Conservation (phyloP, 345 rosid genomes). For the Iberis pinnata region DNA sequence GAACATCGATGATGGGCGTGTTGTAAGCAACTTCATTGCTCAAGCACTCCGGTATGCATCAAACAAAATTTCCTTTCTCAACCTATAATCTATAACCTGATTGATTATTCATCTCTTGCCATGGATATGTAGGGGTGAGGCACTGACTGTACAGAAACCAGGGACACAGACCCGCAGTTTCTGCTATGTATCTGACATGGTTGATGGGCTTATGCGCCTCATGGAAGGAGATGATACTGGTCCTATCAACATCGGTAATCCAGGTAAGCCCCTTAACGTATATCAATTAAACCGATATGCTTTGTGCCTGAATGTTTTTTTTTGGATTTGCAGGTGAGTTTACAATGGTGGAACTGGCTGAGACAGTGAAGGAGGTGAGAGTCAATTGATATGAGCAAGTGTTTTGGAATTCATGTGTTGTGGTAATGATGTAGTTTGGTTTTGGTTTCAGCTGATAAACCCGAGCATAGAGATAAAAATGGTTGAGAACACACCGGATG, state of each 20-base stretch:
- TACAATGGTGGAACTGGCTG: slow-evolving; percentile 84
- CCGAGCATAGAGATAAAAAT: slow-evolving; percentile 68
- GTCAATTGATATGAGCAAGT: background rate
- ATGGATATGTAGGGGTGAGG: slow-evolving; percentile 51
- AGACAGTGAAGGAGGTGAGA: slow-evolving; percentile 87
- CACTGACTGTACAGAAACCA: slow-evolving; percentile 89
- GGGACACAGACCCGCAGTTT: slow-evolving; percentile 98
- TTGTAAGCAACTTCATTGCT: slow-evolving; percentile 98
- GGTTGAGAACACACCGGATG: slow-evolving; percentile 93
- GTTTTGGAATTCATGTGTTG: background rate
- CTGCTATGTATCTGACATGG: slow-evolving; percentile 97
- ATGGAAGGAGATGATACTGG: slow-evolving; percentile 96
- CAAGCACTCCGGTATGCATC: slow-evolving; percentile 75
- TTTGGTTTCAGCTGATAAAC: slow-evolving; percentile 51
- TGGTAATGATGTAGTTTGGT: background rate
- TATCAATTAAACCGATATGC: background rate
- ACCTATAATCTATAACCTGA: background rate
- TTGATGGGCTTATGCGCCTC: slow-evolving; percentile 90
- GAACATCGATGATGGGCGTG: slow-evolving; percentile 99
- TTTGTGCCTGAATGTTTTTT: slow-evolving; percentile 1
- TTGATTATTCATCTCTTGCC: background rate
- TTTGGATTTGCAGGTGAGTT: slow-evolving; percentile 54
- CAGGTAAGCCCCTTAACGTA: slow-evolving; percentile 40
- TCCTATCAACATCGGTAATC: slow-evolving; percentile 95
- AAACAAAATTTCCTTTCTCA: background rate